Base-by-base conservation (phyloP, 2,329 filamentous ascomycete genomes). In the Rugonectria rugulosa region DNA sequence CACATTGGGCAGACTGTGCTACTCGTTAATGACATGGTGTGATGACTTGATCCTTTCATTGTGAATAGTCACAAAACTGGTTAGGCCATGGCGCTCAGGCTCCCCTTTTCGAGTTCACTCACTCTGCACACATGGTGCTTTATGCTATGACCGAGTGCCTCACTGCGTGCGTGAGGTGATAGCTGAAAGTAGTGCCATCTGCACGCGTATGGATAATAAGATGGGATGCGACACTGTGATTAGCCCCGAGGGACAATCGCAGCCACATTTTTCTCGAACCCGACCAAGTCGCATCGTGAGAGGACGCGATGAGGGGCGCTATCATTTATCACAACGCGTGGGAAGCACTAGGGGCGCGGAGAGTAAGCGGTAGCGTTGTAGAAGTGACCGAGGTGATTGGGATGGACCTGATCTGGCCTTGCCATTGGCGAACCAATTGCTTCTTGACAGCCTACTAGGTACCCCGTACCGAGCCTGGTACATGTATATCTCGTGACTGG, bases 41-140 rank as follows among this genome's bases (percentile, higher is more conserved):
- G 40, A 55, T 55, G 53, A 40, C 45, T 55, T 24, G 53, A 50
- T 32, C 53, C 45, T 55, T 50, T 36, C 27, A 44, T 40, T 31
- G 45, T 36, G 52, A 34, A 36, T 40, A 14, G 29, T 27, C 34
- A 45, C 26, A 11, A 34, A 55, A 49, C 20, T 10, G 45, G 45
- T 21, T 45, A 44, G 34, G 45, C n/a, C n/a, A n/a, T 20, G 32
- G 26, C 36, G 6, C 26, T 26, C n/a, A 34, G 52, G 46, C 19
- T 24, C 26, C 36, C 36, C n/a, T 3, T 23, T 24, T 23, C 19
- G 7, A 23, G 36, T 20, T n/a, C n/a, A n/a, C n/a, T n/a, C n/a
- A n/a, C n/a, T n/a, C n/a, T n/a, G n/a, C n/a, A n/a, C n/a, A n/a
- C n/a, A n/a, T n/a, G n/a, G n/a, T n/a, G n/a, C n/a, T n/a, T n/a